Base-by-base conservation (phyloP, 2,329 filamentous ascomycete species). In the Aspergillus spinulosporus region DNA sequence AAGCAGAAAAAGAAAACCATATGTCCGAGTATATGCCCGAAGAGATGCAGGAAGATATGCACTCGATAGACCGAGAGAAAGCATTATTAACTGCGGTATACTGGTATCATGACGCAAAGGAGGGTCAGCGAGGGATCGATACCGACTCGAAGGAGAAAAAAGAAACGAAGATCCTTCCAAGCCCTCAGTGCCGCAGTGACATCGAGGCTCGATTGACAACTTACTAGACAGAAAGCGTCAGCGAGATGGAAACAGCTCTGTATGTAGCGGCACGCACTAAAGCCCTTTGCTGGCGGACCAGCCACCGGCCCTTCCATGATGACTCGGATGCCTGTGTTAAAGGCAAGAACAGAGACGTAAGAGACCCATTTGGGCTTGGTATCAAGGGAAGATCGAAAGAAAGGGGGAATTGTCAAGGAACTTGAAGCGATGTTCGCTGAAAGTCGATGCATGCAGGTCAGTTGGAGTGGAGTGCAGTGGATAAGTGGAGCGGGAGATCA, bases 21-120 rank as follows among this genome's bases (percentile, higher is more conserved):
- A 61, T 58, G 48, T 52, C 57, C 59, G 56, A 59, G 37, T 29
- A 62, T 60, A 62, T 64, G 57, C 62, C 62, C 62, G 61, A 62
- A 51, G 46, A 49, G 49, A 43, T 60, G 62, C 61, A 64, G 54
- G 54, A 62, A 50, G 48, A 49, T 39, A 56, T 46, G 46, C 48
- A 59, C 49, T 50, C 46, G 51, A 40, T 32, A 54, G 45, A 43
- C 50, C 57, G 44, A 51, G 55, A 54, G 39, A 45, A 53, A 56
- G 57, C 55, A 63, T 57, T 58, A 59, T 60, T 52, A 52, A 50
- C 52, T 52, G 54, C 61, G 58, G 56, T 64, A 60, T 62, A 59
- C 55, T 50, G 53, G 54, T 64, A 60, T 60, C 58, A 53, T 52
- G 53, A 54, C 44, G 53, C 57, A 21, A 48, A 54, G 55, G 53